Evolutionary conservation across 2,329 filamentous ascomycete species (phyloP).

Genomic region (Stylonectria norvegica): DNA sequence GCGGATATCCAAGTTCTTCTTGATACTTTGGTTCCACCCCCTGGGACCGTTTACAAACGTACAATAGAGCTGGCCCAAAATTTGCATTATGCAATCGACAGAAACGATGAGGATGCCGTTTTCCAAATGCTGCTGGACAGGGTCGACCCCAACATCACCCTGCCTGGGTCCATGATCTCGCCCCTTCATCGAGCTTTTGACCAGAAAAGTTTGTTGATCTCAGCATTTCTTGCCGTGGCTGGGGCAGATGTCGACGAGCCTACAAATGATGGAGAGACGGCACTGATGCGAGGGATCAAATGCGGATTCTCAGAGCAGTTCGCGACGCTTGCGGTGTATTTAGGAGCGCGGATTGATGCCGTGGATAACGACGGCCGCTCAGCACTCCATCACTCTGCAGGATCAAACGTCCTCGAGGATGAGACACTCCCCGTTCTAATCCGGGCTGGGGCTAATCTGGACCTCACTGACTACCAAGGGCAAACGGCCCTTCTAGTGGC

Average conservation of each 20-base stretch:
- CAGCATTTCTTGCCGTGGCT: slow-evolving; percentile 26
- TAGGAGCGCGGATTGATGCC: slow-evolving; percentile 21
- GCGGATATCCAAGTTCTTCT: slow-evolving; percentile 27
- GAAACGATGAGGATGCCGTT: slow-evolving; percentile 22
- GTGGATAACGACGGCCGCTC: slow-evolving; percentile 25
- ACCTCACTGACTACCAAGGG: slow-evolving; percentile 23
- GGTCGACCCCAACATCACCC: slow-evolving; percentile 25
- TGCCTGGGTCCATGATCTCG: slow-evolving; percentile 26
- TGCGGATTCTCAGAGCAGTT: slow-evolving; percentile 28
- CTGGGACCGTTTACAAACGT: slow-evolving; percentile 18
- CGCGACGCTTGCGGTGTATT: slow-evolving; percentile 23
- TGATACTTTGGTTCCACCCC: slow-evolving; percentile 25
- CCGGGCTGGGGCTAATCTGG: slow-evolving; percentile 22
- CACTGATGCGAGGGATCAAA: slow-evolving; percentile 27
- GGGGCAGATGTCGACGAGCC: slow-evolving; percentile 28
- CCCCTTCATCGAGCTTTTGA: slow-evolving; percentile 27
- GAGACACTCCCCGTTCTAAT: slow-evolving; percentile 24
- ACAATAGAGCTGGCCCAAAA: slow-evolving; percentile 21
- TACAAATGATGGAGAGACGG: slow-evolving; percentile 25
- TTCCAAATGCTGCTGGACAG: slow-evolving; percentile 24
- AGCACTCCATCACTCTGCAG: slow-evolving; percentile 27
- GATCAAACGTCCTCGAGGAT: slow-evolving; percentile 26
- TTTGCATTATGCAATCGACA: slow-evolving; percentile 24
- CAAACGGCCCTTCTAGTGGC: slow-evolving; percentile 25
- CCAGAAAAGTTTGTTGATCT: slow-evolving; percentile 24